Evolutionary conservation across 2,329 filamentous ascomycete species (phyloP), one percentile per base, ranked within the genome.

Genomic region (Colletotrichum karsti): DNA sequence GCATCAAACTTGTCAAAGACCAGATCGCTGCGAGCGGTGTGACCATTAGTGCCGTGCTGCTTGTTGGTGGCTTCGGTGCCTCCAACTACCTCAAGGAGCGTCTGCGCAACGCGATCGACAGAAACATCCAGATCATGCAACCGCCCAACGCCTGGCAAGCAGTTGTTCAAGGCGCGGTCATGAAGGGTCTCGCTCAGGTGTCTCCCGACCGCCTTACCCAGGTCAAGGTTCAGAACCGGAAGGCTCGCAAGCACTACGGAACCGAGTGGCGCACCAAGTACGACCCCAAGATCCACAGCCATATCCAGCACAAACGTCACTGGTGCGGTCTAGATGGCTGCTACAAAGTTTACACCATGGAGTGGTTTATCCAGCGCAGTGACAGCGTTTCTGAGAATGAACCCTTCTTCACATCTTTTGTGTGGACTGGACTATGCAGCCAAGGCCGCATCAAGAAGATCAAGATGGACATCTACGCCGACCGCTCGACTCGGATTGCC

Each of bases 201-300:
- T 74, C 75, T 1, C 77, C 80, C 0, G 76, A 78, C 8, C 71
- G 73, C 10, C 76, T 77, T 28, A 78, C 77, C 10, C 73, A 75
- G 56, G 79, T 84, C 54, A 77, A 75, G 54, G 75, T 84, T 30
- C 76, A 77, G 67, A 80, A 81, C 37, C 84, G 92, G 46, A 90
- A 92, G 77, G 90, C 91, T 44, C 86, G 92, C 70, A 92, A 91
- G 87, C 90, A 93, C 75, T 95, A 95, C 75, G 93, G 93, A 22
- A 94, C 92, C 4, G 92, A 90, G 26, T 95, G 94, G 78, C 92
- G 92, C 0, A 95, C 92, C 0, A 91, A 93, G 0, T 95, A 93
- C 76, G 92, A 95, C 71, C 90, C 92, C 74, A 85, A 87, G 51
- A 91, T 90, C 75, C 93, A 95, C 77, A 82, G 59, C 50, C 77